A percentile compares a stretch with the other conserved stretches of the same genome.
Evolutionary conservation across 148 eudicot genomes (phyloP).

Genomic region (Chenopodium suecicum): DNA sequence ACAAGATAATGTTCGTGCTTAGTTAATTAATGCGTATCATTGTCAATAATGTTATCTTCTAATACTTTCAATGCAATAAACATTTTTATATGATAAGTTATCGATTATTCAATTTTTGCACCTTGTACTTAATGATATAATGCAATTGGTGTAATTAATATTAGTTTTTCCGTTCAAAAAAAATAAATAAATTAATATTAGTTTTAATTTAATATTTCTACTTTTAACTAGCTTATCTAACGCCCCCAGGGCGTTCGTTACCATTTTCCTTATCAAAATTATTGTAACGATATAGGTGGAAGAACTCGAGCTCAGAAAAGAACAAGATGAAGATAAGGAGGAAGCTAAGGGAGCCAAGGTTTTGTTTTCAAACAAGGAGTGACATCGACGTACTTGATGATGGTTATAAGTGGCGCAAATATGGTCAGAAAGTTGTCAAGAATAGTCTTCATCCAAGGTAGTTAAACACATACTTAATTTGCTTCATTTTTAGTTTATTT

Average conservation of each 20-base stretch:
- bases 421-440: conserved; percentile 87
- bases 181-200: too few relatives aligned
- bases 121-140: too few relatives aligned
- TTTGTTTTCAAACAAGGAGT: conserved; percentile 85
- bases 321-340: conserved; percentile 57
- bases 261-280: too few relatives aligned
- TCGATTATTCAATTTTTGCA: background rate
- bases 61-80: too few relatives aligned
- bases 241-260: too few relatives aligned
- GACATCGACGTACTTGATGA: conserved; percentile 87
- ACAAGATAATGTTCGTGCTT: too few relatives aligned
- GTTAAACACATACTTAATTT: background rate
- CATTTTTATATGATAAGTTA: background rate
- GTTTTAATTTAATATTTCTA: too few relatives aligned
- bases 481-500: background rate
- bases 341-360: conserved; percentile 84
- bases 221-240: too few relatives aligned
- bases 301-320: conserved; percentile 28
- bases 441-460: conserved; percentile 71
- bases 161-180: too few relatives aligned
- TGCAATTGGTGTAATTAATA: too few relatives aligned
- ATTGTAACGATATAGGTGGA: background rate
- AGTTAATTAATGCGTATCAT: too few relatives aligned
- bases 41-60: too few relatives aligned
- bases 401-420: conserved; percentile 91